Conservation (phyloP, 352 stramenopile species). For the Globisporangium ultimum region DNA sequence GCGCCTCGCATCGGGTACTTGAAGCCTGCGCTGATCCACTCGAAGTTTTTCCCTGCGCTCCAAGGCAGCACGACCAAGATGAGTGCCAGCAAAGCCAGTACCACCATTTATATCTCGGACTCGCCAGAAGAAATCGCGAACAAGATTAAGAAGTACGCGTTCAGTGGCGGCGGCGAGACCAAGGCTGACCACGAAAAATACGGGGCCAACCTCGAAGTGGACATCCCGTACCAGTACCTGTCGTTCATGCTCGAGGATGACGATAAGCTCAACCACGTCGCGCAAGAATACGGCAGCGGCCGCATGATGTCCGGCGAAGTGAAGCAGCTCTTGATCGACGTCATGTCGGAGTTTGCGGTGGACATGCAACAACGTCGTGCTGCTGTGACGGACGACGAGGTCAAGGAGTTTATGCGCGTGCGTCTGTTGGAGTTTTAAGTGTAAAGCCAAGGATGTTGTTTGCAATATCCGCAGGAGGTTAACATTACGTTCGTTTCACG, state of each 20-base stretch:
- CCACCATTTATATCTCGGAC: conserved; percentile 99
- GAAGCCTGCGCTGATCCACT: conserved; percentile 98
- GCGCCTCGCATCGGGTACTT: conserved; percentile 95
- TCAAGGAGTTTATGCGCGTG: conserved; percentile 97
- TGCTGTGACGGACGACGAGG: conserved; percentile 93
- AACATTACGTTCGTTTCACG: no score
- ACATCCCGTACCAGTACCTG: conserved; percentile 99
- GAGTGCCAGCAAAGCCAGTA: conserved; percentile 95
- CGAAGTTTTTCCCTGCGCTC: conserved; percentile 99
- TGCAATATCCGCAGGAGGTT: no score
- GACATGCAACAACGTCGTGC: conserved; percentile 94
- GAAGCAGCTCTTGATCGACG: conserved; percentile 96
- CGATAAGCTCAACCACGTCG: conserved; percentile 93
- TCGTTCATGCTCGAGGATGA: conserved; percentile 99
- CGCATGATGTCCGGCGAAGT: conserved; percentile 97
- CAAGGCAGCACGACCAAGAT: conserved; percentile 98
- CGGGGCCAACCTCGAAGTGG: conserved; percentile 97
- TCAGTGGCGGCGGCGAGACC: conserved; percentile 96
- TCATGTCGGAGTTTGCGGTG: conserved; percentile 90
- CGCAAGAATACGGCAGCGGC: conserved; percentile 94
- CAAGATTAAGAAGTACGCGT: conserved; percentile 89
- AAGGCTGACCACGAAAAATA: conserved; percentile 98
- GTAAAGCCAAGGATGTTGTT: neutral
- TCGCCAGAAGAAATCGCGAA: conserved; percentile 94
- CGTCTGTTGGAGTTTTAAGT: conserved; percentile 89